Base-by-base conservation (phyloP, 306 rosid genomes). In the Ammopiptanthus mongolicus region DNA sequence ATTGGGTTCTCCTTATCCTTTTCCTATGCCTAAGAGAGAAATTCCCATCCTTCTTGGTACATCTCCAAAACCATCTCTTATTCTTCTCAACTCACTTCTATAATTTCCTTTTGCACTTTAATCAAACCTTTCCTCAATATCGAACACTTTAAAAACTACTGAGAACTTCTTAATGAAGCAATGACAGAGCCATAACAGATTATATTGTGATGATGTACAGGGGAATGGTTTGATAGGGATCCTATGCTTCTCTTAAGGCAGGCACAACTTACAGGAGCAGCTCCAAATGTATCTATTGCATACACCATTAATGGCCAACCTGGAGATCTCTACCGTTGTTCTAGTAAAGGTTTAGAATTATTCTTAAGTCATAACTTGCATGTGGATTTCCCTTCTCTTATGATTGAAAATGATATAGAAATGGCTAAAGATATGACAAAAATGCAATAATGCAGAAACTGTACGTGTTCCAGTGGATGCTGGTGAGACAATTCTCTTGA, bases 291-390 rank as follows among this genome's bases (percentile, higher is more conserved):
- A 17, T 95, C 98, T 39, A 82, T 86, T 77, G 96, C 98, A 28
- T 95, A 65, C 71, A 95, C 98, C 71, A 83, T 95, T 0, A 95
- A 95, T 42, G 97, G 93, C 66, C 96, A 91, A 79, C 98, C 98
- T 1, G 97, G 98, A 47, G 98, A 95, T 80, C 86, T 91, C 47
- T 91, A 90, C 46, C 44, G 84, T 39, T 95, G 98, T 78, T 95
- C 98, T 8, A 73, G 65, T 22, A 80, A 70, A 95, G 98, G 97
- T 94, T 73, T 55, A 75, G 29, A 65, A 31, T 62, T 42, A 48
- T 44, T 29, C 36, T 60, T 12, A 34, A 62, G n/a, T 44, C 57
- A 67, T 23, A 64, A 14, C 46, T 77, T 70, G 63, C 28, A 63
- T 64, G 33, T 3, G 53, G 4, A 52, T 72, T 71, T 12, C 5